These are phyloP conservation scores for Hanseniaspora nectarophila DNA, from an alignment of 805 yeast species.

Conservation along the genomic window DNA sequence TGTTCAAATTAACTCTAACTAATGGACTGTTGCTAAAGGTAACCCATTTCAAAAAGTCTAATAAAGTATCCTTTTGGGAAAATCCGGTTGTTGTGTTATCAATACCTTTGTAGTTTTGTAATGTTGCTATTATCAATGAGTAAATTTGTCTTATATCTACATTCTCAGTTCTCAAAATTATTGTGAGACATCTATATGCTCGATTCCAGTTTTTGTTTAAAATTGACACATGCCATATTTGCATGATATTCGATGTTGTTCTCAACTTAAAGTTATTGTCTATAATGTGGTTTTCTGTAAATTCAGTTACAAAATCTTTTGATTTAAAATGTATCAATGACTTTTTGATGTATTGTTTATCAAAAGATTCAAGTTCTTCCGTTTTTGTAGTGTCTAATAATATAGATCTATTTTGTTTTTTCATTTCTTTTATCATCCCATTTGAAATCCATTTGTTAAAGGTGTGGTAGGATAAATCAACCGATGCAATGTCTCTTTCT, in stretches of 20 bases:
- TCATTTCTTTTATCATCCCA: neutral
- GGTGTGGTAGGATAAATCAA: neutral
- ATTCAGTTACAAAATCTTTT: constrained; percentile 6
- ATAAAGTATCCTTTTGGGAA: neutral
- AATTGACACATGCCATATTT: constrained; percentile 40
- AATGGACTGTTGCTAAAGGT: constrained; percentile 2
- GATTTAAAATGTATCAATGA: constrained; percentile 2
- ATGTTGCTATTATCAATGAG: constrained; percentile 51
- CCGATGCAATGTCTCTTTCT: neutral
- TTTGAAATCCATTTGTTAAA: constrained; percentile 5
- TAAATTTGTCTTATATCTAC: constrained; percentile 49
- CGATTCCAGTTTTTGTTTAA: constrained; percentile 40
- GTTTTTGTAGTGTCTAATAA: constrained; percentile 3
- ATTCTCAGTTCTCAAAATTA: constrained; percentile 37
- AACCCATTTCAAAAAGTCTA: neutral
- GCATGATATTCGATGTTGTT: constrained; percentile 26
- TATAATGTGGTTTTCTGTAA: constrained; percentile 1
- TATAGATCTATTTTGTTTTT: constrained; percentile 3
- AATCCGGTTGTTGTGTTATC: neutral
- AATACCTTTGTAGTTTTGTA: constrained; percentile 21
- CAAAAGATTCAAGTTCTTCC: constrained; percentile 8
- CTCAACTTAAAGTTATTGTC: constrained; percentile 1
- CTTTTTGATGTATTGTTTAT: constrained; percentile 3
- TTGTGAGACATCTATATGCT: constrained; percentile 42
- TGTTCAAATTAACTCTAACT: neutral